Conservation (phyloP, 805 yeast species). For the Suhomyces faveliae region DNA sequence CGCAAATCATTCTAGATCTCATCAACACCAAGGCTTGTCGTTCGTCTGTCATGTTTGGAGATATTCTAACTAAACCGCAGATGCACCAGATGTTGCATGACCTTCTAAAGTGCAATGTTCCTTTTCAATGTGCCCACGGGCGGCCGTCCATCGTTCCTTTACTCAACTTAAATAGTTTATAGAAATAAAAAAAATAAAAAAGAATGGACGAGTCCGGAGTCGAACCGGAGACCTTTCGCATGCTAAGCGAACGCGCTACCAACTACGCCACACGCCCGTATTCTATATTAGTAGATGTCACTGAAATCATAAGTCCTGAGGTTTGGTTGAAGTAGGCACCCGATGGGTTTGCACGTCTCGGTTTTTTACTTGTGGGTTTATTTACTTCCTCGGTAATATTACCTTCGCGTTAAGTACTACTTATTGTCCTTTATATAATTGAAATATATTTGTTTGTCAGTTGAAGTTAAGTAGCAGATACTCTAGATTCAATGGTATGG, state of each 20-base stretch:
- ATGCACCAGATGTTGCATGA: constrained; percentile 44
- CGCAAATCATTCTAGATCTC: constrained; percentile 48
- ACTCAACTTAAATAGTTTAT: constrained; percentile 19
- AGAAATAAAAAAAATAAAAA: constrained; percentile 5
- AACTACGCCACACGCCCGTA: constrained; percentile 72
- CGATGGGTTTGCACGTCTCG: too few relatives aligned
- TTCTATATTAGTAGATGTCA: constrained; percentile 2
- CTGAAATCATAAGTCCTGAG: too few relatives aligned
- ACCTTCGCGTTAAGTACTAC: too few relatives aligned
- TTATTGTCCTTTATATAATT: too few relatives aligned
- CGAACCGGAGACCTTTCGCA: constrained; percentile 79
- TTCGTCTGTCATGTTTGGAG: constrained; percentile 72
- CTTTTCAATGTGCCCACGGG: constrained; percentile 86
- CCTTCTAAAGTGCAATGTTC: constrained; percentile 51
- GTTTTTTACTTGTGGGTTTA: too few relatives aligned
- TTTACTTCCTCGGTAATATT: too few relatives aligned
- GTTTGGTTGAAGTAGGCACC: too few relatives aligned
- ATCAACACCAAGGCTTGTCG: constrained; percentile 66
- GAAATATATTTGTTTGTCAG: too few relatives aligned
- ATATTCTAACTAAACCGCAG: constrained; percentile 38
- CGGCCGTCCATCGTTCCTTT: constrained; percentile 69
- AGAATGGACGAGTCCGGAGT: constrained; percentile 68
- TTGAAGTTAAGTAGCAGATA: too few relatives aligned
- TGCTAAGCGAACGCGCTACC: constrained; percentile 83
- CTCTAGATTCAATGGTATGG: too few relatives aligned